Conservation (phyloP, 805 yeast species). For the Metschnikowia lachancei region DNA sequence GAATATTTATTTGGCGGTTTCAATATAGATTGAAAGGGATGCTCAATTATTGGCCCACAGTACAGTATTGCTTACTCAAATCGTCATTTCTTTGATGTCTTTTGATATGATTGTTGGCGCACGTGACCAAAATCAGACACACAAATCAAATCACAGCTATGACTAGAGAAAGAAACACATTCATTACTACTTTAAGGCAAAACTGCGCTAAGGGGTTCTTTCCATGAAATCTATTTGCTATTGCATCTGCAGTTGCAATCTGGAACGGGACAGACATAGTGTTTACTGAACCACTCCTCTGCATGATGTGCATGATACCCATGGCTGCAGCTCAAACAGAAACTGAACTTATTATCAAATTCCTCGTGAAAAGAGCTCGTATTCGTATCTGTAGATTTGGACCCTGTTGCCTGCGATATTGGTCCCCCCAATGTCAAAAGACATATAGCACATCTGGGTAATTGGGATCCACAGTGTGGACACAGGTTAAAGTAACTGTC, state of each 20-base stretch:
- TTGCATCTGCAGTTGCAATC: conserved; percentile 86
- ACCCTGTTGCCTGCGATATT: conserved; percentile 32
- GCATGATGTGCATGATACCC: conserved; percentile 96
- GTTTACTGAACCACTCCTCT: conserved; percentile 90
- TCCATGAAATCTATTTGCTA: conserved; percentile 35
- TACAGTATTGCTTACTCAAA: too few relatives aligned
- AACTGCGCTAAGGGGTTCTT: too few relatives aligned
- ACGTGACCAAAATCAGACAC: too few relatives aligned
- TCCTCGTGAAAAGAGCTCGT: conserved; percentile 7
- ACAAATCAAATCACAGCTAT: too few relatives aligned
- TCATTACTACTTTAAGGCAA: too few relatives aligned
- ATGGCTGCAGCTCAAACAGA: conserved; percentile 87
- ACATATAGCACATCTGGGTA: conserved; percentile 91
- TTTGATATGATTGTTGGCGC: too few relatives aligned
- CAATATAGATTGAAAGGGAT: too few relatives aligned
- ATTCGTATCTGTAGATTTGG: not conserved
- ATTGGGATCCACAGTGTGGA: conserved; percentile 81
- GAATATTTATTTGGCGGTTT: too few relatives aligned
- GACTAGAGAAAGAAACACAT: too few relatives aligned
- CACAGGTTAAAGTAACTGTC: conserved; percentile 44
- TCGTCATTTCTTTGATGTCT: too few relatives aligned
- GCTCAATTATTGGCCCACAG: too few relatives aligned
- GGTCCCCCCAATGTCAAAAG: conserved; percentile 73
- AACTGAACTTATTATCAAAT: conserved; percentile 71
- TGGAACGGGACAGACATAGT: conserved; percentile 89